Conservation (phyloP, 2,329 filamentous ascomycete genomes). For the Fusarium tanahbumbuense region DNA sequence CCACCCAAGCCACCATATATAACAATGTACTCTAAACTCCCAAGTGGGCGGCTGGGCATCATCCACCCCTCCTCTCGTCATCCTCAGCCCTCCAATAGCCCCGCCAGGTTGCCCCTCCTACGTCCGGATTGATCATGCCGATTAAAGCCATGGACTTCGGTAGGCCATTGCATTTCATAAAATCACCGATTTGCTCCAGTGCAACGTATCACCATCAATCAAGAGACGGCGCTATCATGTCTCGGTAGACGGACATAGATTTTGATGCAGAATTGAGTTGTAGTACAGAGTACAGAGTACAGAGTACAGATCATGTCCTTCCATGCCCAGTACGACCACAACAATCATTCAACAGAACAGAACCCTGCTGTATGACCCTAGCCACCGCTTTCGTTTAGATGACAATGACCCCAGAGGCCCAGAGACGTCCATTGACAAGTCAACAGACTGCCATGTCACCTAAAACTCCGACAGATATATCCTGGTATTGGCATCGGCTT, state of each 20-base stretch:
- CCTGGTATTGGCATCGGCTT: neutral
- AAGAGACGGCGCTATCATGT: constrained; percentile 6
- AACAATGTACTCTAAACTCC: constrained; percentile 20
- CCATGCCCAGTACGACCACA: neutral
- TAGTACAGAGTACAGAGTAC: constrained; percentile 21
- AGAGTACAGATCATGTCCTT: neutral
- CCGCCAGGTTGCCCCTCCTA: constrained; percentile 48
- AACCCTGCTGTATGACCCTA: neutral
- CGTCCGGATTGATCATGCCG: constrained; percentile 29
- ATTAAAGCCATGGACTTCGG: constrained; percentile 18
- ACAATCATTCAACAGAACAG: neutral
- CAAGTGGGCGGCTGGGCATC: constrained; percentile 22
- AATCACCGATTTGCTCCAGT: constrained; percentile 37
- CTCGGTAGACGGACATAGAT: constrained; percentile 23
- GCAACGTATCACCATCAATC: constrained; percentile 21
- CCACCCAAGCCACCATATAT: neutral
- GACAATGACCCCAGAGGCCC: neutral
- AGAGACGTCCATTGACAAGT: neutral
- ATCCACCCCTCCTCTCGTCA: constrained; percentile 31
- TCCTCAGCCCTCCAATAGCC: constrained; percentile 21
- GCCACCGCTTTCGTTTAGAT: constrained; percentile 9
- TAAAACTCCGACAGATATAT: neutral
- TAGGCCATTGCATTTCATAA: constrained; percentile 16
- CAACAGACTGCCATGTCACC: neutral
- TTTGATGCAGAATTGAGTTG: constrained; percentile 17